Evolutionary conservation across 139 green algal genomes (phyloP).

Genomic region (Auxenochlorella pyrenoidosa): DNA sequence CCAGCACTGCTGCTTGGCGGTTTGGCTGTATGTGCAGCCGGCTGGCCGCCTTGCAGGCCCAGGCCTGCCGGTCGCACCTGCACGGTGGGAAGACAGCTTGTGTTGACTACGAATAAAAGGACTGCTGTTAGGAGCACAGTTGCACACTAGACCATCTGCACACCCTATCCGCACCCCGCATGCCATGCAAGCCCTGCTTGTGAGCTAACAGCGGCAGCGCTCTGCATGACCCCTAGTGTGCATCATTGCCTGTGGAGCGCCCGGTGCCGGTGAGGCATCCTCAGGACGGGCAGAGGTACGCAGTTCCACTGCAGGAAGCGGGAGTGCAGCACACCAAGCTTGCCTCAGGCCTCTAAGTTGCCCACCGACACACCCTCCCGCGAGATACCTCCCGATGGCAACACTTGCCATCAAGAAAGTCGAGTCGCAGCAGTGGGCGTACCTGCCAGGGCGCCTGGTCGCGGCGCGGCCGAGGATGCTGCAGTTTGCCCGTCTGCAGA

Average conservation of each 20-base stretch:
- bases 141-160: no score
- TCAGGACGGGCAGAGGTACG: constrained; percentile 2
- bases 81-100: neutral
- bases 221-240: neutral
- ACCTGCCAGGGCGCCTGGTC: constrained; percentile 4
- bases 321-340: neutral
- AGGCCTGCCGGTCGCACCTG: neutral
- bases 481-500: neutral
- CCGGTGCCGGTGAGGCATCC: neutral
- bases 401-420: neutral
- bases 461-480: neutral
- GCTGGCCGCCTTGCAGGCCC: neutral
- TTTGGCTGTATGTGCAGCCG: no score
- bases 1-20: neutral
- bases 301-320: neutral
- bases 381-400: neutral
- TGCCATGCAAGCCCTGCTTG: neutral
- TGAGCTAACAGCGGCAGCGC: neutral
- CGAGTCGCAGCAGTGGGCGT: neutral
- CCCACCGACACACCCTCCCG: neutral
- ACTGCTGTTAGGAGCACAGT: no score
- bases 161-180: no score
- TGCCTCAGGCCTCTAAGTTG: neutral
- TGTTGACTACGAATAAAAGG: no score
- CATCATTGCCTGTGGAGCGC: neutral